A percentile compares a stretch with the other conserved stretches of the same genome.
Conservation (phyloP, 78 protist genomes). For the Dictyostelium firmibasis region DNA sequence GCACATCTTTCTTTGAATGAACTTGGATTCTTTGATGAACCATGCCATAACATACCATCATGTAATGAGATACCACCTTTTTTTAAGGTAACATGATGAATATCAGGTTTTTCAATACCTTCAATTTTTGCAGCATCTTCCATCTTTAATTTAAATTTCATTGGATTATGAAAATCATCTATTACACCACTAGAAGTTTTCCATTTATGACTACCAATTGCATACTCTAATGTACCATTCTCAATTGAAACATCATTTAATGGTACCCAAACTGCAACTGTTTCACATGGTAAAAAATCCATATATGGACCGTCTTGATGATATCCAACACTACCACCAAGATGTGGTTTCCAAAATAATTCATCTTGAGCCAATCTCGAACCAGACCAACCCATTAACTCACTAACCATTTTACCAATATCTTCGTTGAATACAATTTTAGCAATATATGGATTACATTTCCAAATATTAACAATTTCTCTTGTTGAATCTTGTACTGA, state of each 20-base stretch:
- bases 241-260: constrained; percentile 24
- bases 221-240: constrained; percentile 72
- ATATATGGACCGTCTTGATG: constrained; percentile 69
- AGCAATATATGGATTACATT: not conserved
- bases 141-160: not conserved
- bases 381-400: constrained; percentile 50
- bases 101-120: not conserved
- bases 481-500: not conserved
- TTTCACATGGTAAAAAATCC: constrained; percentile 1
- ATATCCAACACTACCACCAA: constrained; percentile 27
- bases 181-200: not conserved
- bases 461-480: constrained; percentile 27
- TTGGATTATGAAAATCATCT: constrained; percentile 40
- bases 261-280: constrained; percentile 34
- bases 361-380: constrained; percentile 62
- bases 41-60: constrained; percentile 56
- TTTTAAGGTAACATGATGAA: not conserved
- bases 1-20: not conserved
- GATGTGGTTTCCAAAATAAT: constrained; percentile 6
- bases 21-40: constrained; percentile 41
- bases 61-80: constrained; percentile 25
- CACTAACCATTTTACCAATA: constrained; percentile 23
- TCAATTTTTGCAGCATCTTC: not conserved
- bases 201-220: constrained; percentile 47
- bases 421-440: not conserved